These are phyloP conservation scores for Xerophyta viscosa DNA, from an alignment of 106 monocot genomes.

Conservation along the genomic window DNA sequence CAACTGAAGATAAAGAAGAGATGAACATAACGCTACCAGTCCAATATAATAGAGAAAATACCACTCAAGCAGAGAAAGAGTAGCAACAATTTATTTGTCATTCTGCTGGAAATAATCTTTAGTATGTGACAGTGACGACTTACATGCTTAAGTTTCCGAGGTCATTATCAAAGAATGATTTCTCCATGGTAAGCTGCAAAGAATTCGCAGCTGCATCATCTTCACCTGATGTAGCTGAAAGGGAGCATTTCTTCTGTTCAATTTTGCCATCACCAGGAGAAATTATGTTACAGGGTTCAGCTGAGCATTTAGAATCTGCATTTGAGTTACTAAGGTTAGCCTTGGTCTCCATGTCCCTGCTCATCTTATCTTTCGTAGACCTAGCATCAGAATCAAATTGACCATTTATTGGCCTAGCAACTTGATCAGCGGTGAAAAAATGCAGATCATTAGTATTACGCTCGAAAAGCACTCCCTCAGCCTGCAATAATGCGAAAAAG, in stretches of 20 bases:
- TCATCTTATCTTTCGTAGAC: not conserved
- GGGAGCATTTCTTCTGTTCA: conserved; percentile 9
- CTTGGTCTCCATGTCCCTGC: not conserved
- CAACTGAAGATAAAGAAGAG: too few species aligned
- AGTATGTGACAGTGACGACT: conserved; percentile 1
- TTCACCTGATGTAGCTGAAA: conserved; percentile 6
- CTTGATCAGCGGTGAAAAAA: conserved; percentile 7
- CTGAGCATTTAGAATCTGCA: not conserved
- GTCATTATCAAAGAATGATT: conserved; percentile 18
- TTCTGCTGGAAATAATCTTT: not conserved
- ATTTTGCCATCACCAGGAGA: conserved; percentile 9
- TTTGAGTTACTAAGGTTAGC: not conserved
- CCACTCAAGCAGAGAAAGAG: too few species aligned
- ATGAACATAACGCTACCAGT: too few species aligned
- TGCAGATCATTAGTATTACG: conserved; percentile 14
- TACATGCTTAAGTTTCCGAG: conserved; percentile 39
- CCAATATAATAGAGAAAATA: too few species aligned
- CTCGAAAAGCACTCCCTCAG: conserved; percentile 14
- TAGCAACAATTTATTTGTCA: too few species aligned
- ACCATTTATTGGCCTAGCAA: not conserved
- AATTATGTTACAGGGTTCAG: not conserved
- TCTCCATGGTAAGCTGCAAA: conserved; percentile 3
- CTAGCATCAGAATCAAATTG: not conserved
- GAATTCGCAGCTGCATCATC: not conserved
- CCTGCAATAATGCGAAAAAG: not conserved